phyloP scores from a whole-genome alignment of 345 rosid species.

The Orychophragmus violaceus region DNA sequence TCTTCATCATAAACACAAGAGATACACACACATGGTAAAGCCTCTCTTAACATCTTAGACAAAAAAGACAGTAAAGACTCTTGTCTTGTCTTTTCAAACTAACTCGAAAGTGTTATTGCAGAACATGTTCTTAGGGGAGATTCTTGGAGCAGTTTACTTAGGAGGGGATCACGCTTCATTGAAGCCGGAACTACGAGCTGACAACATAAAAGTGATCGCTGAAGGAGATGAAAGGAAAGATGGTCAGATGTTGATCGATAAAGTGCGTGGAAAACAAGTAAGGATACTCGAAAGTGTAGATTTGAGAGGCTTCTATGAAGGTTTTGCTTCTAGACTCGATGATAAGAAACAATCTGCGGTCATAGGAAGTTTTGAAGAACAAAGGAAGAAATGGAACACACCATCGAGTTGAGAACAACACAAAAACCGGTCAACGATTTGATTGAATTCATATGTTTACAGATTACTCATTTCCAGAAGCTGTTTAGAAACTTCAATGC shows the following conservation, averaged over 20 bases:
- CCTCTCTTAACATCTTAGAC: not conserved
- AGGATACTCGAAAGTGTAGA: conserved; percentile 45
- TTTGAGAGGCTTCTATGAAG: conserved; percentile 32
- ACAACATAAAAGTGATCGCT: conserved; percentile 44
- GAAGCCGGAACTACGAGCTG: conserved; percentile 33
- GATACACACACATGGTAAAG: conserved; percentile 65
- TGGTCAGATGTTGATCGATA: conserved; percentile 44
- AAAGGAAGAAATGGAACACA: conserved; percentile 51
- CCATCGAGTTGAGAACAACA: conserved; percentile 27
- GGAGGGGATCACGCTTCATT: conserved; percentile 37
- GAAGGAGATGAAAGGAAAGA: conserved; percentile 53
- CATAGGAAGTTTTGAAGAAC: conserved; percentile 69
- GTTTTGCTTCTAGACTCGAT: conserved; percentile 44
- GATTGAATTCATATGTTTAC: not conserved
- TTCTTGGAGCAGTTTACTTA: conserved; percentile 64
- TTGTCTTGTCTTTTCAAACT: not conserved
- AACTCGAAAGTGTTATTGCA: conserved; percentile 21
- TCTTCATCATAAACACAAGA: conserved; percentile 41
- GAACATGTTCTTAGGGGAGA: conserved; percentile 81
- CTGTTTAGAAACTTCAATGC: conserved; percentile 3
- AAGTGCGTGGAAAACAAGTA: conserved; percentile 37
- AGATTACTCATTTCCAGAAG: not conserved
- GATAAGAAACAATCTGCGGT: conserved; percentile 56
- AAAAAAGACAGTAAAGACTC: not conserved
- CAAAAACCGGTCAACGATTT: not conserved